Conservation (phyloP, 2,329 filamentous ascomycete species). For the Paramyrothecium sp. region DNA sequence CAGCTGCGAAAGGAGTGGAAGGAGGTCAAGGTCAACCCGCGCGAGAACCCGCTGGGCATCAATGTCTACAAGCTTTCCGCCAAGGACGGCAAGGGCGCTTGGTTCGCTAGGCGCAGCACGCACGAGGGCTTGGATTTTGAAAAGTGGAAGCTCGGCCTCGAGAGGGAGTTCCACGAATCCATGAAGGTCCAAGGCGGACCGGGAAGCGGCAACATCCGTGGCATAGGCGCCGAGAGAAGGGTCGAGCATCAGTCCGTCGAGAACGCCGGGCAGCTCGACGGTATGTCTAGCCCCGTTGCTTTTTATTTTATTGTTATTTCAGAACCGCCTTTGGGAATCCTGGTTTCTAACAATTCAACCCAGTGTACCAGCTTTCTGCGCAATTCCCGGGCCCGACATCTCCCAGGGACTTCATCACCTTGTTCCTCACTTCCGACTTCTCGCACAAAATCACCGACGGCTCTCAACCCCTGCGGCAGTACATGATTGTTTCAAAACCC, state of each 20-base stretch:
- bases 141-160: conserved; percentile 74
- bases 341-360: conserved; percentile 11
- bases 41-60: conserved; percentile 74
- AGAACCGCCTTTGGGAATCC: too few species aligned
- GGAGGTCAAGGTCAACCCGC: conserved; percentile 68
- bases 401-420: conserved; percentile 81
- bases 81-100: conserved; percentile 80
- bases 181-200: conserved; percentile 68
- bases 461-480: conserved; percentile 59
- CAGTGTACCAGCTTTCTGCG: conserved; percentile 82
- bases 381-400: conserved; percentile 88
- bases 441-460: conserved; percentile 30
- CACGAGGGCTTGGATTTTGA: conserved; percentile 77
- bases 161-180: conserved; percentile 77
- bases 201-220: conserved; percentile 74
- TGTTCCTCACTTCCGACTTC: conserved; percentile 68
- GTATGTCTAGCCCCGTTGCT: conserved; percentile 30
- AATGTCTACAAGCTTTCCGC: conserved; percentile 76
- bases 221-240: conserved; percentile 77
- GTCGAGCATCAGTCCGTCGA: conserved; percentile 62
- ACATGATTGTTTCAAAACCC: conserved; percentile 85
- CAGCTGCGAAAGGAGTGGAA: conserved; percentile 84
- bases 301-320: too few species aligned
- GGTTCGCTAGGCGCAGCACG: conserved; percentile 85
- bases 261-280: conserved; percentile 62